Base-by-base conservation (phyloP, 345 rosid species). In the Heritiera littoralis region DNA sequence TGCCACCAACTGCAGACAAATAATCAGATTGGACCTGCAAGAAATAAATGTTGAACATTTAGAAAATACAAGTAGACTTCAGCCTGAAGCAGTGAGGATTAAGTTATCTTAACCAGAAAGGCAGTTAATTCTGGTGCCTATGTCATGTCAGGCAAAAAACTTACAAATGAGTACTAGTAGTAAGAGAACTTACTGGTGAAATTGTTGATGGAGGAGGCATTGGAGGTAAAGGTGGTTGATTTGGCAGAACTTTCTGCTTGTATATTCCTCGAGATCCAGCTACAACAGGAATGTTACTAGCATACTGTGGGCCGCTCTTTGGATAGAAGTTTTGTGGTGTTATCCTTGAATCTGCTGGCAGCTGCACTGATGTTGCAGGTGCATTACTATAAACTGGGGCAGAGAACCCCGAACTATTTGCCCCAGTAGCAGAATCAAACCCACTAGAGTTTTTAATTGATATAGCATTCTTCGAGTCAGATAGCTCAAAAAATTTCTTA, bases 141-240 rank as follows among this genome's bases (percentile, higher is more conserved):
- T 73, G 35, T 54, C 32, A 0, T 35, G 38, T 35, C 38, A 38
- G 30, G 76, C 76, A 54, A 32, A n/a, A 64, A 61, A 64, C 28
- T 48, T 61, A 23, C 38, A 70, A 70, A 70, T 13, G 23, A 28
- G 58, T 35, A 70, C 58, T 6, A 70, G 13, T 32, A 32, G 46
- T 32, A 84, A 86, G 95, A 79, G 88, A 83, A 23, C 89, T 80
- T 76, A 81, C 86, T 61, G 88, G 89, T 20, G 88, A 84, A 66
- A 89, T 76, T 71, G 88, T 72, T 75, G 85, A 78, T 77, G 98
- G 97, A 46, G 97, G 98, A 7, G 97, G 98, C 89, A 91, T 87
- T 43, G 92, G 92, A 80, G 99, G 97, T 84, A 96, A 87, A 80
- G 99, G 97, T 74, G 98, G 99, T 81, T 92, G 98, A 84, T 85